Evolutionary conservation across 441 rosid genomes (phyloP), one percentile per base, ranked within the genome.

Genomic region (Adansonia gregorii): DNA sequence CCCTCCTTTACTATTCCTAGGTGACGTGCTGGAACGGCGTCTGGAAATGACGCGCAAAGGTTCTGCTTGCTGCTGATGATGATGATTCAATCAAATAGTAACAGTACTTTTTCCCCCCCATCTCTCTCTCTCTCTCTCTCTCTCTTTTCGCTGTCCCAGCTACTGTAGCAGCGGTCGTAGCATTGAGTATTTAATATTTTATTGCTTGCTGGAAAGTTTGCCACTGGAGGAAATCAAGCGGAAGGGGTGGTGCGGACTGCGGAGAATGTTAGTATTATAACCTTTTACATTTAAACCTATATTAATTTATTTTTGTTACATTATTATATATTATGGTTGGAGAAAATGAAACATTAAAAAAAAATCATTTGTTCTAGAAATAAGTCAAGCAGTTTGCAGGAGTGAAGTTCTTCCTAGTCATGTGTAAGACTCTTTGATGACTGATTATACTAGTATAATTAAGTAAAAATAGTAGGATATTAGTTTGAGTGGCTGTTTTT

Each of bases 1-100:
- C 91, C 85, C 85, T 87, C 88, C 48, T 79, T 75, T 68, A 54
- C 65, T 54, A 52, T 54, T 79, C 83, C 86, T 35, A 83, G 85
- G 84, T 78, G 81, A 84, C 85, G 82, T 82, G 77, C 59, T 31
- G 58, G 59, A 78, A 61, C 69, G 79, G 85, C 86, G 87, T 82
- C 87, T 85, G 66, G 0, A 6, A 0, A 3, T 3, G 12, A 79
- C 82, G 80, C 73, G 58, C 78, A 6, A n/a, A 60, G 1, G 2
- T 4, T 1, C 17, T 63, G 35, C 35, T 27, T 2, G 35, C 35
- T 27, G 35, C 35, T 27, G 35, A 27, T 27, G 2, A 27, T 27
- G 35, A 10, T 27, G 15, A 54, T 54, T 4, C 22, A 54, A 27
- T 27, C 35, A 27, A 27, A 27, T 27, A 27, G 15, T 48, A 10